Evolutionary conservation across 371 early-diverging fungal genomes (phyloP).

Genomic region (Rhizopus sp.): DNA sequence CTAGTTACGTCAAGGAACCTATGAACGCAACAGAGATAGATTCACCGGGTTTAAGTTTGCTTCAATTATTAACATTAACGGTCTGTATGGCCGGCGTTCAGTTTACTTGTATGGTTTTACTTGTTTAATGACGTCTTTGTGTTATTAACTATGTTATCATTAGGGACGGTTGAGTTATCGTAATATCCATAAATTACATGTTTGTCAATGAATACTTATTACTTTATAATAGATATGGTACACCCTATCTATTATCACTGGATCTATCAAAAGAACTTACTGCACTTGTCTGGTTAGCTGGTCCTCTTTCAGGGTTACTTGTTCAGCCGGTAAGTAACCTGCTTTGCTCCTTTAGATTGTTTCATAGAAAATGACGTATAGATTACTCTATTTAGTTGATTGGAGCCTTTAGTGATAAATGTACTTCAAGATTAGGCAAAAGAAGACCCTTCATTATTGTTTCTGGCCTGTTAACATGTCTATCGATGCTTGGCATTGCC

Average conservation of each 20-base stretch:
- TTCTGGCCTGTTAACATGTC: constrained; percentile 54
- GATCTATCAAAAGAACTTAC: constrained; percentile 68
- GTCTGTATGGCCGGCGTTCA: constrained; percentile 67
- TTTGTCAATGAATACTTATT: background rate
- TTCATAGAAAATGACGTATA: background rate
- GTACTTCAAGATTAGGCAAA: constrained; percentile 54
- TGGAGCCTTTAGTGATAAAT: constrained; percentile 62
- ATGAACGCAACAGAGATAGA: background rate
- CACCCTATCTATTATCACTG: constrained; percentile 72
- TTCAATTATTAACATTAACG: constrained; percentile 50
- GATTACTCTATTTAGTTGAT: constrained; percentile 44
- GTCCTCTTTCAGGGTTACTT: constrained; percentile 71
- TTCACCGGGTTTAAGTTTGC: constrained; percentile 17
- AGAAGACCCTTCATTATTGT: constrained; percentile 58
- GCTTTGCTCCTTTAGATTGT: background rate
- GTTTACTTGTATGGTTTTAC: constrained; percentile 57
- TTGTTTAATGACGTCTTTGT: background rate
- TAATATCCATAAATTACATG: constrained; percentile 27
- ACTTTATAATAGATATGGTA: constrained; percentile 63
- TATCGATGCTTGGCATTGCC: constrained; percentile 66
- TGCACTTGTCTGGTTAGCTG: constrained; percentile 77
- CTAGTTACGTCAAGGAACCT: constrained; percentile 18
- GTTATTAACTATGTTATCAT: background rate
- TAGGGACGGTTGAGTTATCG: constrained; percentile 61
- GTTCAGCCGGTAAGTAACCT: constrained; percentile 36